Evolutionary conservation across 2,329 filamentous ascomycete genomes (phyloP), one percentile per base, ranked within the genome.

Genomic region (Monilinia laxa): DNA sequence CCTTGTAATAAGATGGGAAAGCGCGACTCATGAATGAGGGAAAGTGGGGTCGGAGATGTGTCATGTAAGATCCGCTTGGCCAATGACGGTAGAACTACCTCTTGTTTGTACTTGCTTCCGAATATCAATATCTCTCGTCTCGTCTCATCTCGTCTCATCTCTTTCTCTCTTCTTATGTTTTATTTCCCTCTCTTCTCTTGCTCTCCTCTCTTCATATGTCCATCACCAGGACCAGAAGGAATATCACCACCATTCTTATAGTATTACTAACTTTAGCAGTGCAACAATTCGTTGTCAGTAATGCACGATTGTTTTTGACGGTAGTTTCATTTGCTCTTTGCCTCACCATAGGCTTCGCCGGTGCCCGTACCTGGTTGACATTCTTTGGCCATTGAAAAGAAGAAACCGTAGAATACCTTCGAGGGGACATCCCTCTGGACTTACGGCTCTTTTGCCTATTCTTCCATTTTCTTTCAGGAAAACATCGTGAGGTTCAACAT

Each of bases 201-300:
- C 58, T 62, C 59, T 68, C 67, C 65, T 64, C 56, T 67, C 62
- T 64, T 62, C 40, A 49, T 51, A 38, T 49, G 47, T 56, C 57
- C 67, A 58, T 52, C 40, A 64, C 28, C 52, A n/a, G 63, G 62
- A 65, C 58, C 65, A 60, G 63, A 68, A 69, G 66, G 66, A 65
- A 69, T 68, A 69, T 59, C 65, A 49, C 65, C 65, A 52, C 65
- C 65, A 67, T 52, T 66, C 53, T 49, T 62, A 28, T 58, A 72
- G 57, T 70, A 73, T 72, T 66, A 65, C 55, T 72, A 73, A 68
- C 68, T 59, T 57, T 66, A 60, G 49, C 42, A 67, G 42, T 59
- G 57, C 35, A 55, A 9, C 31, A 63, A 31, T 62, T 18, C 35
- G 49, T 55, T 31, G 23, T 18, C 20, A 18, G 45, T n/a, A 59